These are phyloP conservation scores for Globisporangium barbulae DNA, from an alignment of 352 stramenopile species.

Conservation along the genomic window DNA sequence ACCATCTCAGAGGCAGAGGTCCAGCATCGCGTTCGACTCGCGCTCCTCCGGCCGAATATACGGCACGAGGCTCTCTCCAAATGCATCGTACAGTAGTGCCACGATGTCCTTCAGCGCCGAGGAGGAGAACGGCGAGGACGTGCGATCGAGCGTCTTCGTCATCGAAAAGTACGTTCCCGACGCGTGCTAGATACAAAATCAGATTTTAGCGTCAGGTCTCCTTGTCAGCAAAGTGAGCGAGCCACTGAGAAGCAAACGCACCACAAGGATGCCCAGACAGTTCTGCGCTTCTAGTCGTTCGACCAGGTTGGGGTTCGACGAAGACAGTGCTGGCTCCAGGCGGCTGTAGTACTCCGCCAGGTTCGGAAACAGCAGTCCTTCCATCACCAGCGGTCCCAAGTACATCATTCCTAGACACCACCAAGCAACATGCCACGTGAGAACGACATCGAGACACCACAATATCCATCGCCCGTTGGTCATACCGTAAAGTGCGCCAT, in stretches of 20 bases:
- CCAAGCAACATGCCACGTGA: not conserved
- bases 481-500: constrained; percentile 89
- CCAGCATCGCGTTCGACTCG: constrained; percentile 36
- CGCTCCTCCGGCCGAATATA: constrained; percentile 61
- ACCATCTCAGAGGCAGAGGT: constrained; percentile 37
- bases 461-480: not conserved
- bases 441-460: not conserved
- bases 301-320: constrained; percentile 71
- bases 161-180: constrained; percentile 79
- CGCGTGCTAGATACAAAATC: constrained; percentile 44
- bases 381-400: constrained; percentile 91
- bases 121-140: constrained; percentile 27
- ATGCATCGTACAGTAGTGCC: constrained; percentile 67
- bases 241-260: constrained; percentile 23
- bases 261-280: constrained; percentile 84
- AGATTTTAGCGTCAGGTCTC: not conserved
- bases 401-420: constrained; percentile 67
- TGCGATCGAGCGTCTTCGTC: constrained; percentile 37
- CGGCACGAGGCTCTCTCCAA: constrained; percentile 73
- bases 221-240: not conserved
- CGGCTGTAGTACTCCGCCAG: constrained; percentile 82
- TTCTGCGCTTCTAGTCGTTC: constrained; percentile 83
- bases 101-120: constrained; percentile 49
- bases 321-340: constrained; percentile 77
- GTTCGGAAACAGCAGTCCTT: constrained; percentile 91